Percentiles rank a stretch among this genome's conserved stretches.
Evolutionary conservation across 495 filamentous ascomycete genomes (phyloP).

Genomic region (Aspergillus kassunensis): DNA sequence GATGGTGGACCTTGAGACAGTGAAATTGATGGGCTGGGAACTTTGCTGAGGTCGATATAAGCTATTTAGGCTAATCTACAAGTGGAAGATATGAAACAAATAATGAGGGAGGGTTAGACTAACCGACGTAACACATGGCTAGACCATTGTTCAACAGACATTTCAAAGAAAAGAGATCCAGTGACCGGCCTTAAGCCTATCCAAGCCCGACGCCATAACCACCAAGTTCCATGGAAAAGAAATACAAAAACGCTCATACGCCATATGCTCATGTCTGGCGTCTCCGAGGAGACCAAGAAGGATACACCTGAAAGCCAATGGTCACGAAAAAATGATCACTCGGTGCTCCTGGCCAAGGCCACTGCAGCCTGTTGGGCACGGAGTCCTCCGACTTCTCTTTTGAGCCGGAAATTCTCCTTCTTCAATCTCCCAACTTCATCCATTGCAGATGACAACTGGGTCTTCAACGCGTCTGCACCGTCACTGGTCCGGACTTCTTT

Average conservation of each 20-base stretch:
- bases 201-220: constrained; percentile 10
- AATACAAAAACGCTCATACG: constrained; percentile 11
- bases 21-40: constrained; percentile 37
- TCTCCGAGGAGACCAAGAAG: constrained; percentile 10
- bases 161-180: neutral
- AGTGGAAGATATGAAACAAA: constrained; percentile 19
- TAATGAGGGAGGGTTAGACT: neutral
- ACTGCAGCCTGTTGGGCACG: constrained; percentile 42
- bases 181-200: constrained; percentile 6
- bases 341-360: constrained; percentile 33
- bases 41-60: too few species aligned
- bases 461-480: constrained; percentile 67
- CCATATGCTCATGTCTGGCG: constrained; percentile 23
- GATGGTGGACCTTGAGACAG: constrained; percentile 34
- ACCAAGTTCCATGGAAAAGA: constrained; percentile 2
- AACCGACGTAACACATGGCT: neutral
- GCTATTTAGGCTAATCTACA: constrained; percentile 26
- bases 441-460: constrained; percentile 58
- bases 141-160: too few species aligned
- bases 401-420: constrained; percentile 72
- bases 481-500: constrained; percentile 68
- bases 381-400: constrained; percentile 54
- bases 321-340: constrained; percentile 6
- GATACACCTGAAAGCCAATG: constrained; percentile 1
- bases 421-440: constrained; percentile 68